phyloP scores from a whole-genome alignment of 768 basidiomycete species.

The Auriscalpium microsporum region DNA sequence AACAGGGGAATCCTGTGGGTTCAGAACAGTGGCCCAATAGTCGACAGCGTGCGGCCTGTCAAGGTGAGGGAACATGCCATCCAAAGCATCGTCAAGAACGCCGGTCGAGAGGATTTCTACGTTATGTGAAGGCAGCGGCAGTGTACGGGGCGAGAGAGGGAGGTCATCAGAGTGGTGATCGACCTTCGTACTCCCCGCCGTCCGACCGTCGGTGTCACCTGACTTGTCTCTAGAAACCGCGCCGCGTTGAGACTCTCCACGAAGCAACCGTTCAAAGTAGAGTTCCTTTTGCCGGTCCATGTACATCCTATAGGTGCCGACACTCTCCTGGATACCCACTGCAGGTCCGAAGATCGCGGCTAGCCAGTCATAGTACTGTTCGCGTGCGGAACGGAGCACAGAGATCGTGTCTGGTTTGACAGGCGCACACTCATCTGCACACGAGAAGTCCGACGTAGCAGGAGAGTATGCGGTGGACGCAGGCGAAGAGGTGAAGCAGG shows the following conservation, averaged over 20 bases:
- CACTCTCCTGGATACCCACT: conserved; percentile 38
- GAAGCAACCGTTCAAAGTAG: conserved; percentile 37
- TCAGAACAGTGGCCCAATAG: neutral
- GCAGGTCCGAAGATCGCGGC: conserved; percentile 40
- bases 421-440: conserved; percentile 7
- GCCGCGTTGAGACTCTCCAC: neutral
- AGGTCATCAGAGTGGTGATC: neutral
- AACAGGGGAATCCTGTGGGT: neutral
- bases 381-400: conserved; percentile 31
- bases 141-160: neutral
- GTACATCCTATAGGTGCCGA: conserved; percentile 42
- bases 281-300: conserved; percentile 41
- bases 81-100: neutral
- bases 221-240: neutral
- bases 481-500: neutral
- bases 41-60: neutral
- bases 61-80: neutral
- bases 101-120: neutral
- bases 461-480: conserved; percentile 5
- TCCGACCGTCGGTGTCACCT: neutral
- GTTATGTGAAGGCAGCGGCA: neutral
- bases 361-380: conserved; percentile 42
- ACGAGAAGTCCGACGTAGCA: conserved; percentile 1
- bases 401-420: neutral
- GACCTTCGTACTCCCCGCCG: neutral